phyloP scores from a whole-genome alignment of 73 alveolate species.

The Paramecium biaurelia region DNA sequence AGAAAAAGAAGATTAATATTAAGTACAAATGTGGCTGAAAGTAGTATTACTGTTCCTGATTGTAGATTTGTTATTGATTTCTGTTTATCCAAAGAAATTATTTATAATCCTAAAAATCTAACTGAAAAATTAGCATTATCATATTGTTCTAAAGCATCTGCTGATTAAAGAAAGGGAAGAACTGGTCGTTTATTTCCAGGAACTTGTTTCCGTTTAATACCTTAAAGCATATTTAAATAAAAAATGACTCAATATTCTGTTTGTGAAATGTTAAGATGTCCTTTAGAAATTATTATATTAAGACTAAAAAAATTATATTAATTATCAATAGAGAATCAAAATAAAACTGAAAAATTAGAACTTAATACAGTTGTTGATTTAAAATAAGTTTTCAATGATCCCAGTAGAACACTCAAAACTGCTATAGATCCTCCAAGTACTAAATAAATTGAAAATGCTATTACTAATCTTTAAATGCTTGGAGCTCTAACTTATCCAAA shows the following conservation, averaged over 20 bases:
- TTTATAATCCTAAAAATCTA: conserved; percentile 86
- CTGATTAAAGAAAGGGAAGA: conserved; percentile 96
- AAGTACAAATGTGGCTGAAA: conserved; percentile 98
- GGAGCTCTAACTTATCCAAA: conserved; percentile 38
- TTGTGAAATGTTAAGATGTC: conserved; percentile 97
- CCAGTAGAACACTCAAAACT: background rate
- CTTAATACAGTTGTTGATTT: background rate
- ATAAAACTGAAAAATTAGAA: conserved; percentile 12
- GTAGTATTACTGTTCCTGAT: conserved; percentile 96
- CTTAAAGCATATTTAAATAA: conserved; percentile 73
- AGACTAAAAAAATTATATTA: conserved; percentile 84
- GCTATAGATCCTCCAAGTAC: conserved; percentile 47
- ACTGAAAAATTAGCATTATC: conserved; percentile 82
- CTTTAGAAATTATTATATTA: conserved; percentile 94
- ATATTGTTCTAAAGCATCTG: conserved; percentile 96
- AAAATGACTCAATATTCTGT: conserved; percentile 83
- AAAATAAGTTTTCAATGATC: background rate
- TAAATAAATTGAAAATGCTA: background rate
- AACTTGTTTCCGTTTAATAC: conserved; percentile 82
- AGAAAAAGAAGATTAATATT: conserved; percentile 88
- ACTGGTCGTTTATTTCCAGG: conserved; percentile 82
- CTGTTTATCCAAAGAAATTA: conserved; percentile 90
- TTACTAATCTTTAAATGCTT: background rate
- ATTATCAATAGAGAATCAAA: conserved; percentile 30
- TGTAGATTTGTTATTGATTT: conserved; percentile 93